A percentile compares a stretch with the other conserved stretches of the same genome.
Conservation (phyloP, 1,139 yeast species). For the Geotrichum aggregatum region DNA sequence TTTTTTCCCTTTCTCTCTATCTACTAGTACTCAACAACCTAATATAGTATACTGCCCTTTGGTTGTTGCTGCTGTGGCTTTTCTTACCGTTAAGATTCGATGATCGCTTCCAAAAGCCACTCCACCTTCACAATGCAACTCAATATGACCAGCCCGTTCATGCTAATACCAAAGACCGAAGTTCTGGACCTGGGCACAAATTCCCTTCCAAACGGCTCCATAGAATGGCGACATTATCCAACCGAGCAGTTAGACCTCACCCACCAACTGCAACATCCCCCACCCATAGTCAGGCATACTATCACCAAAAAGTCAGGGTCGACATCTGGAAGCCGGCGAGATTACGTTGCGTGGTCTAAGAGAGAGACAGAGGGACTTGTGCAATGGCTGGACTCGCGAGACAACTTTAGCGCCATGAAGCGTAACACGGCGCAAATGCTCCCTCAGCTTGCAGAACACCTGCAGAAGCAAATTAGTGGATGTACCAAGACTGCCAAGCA, state of each 20-base stretch:
- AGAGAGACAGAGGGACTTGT: slow-evolving; percentile 19
- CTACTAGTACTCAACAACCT: not conserved
- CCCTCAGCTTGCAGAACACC: slow-evolving; percentile 12
- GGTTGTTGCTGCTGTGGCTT: too few relatives aligned
- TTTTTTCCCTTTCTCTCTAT: not conserved
- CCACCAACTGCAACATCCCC: not conserved
- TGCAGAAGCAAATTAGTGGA: slow-evolving; percentile 12
- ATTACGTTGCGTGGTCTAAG: slow-evolving; percentile 19
- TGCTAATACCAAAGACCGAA: not conserved
- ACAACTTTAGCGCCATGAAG: slow-evolving; percentile 14
- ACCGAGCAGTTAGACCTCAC: not conserved
- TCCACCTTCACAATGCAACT: not conserved
- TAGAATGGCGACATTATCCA: not conserved
- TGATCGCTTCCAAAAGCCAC: not conserved
- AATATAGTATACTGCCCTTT: too few relatives aligned
- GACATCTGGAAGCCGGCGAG: slow-evolving; percentile 7
- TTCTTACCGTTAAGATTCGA: too few relatives aligned
- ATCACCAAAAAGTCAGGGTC: not conserved
- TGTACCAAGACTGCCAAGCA: slow-evolving; percentile 20
- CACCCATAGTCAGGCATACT: not conserved
- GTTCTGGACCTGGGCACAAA: not conserved
- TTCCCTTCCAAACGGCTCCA: not conserved
- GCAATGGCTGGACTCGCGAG: slow-evolving; percentile 15
- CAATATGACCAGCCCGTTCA: not conserved
- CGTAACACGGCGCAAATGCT: slow-evolving; percentile 18